Evolutionary conservation across 2,329 filamentous ascomycete genomes (phyloP).

Genomic region (Truncatella angustata): DNA sequence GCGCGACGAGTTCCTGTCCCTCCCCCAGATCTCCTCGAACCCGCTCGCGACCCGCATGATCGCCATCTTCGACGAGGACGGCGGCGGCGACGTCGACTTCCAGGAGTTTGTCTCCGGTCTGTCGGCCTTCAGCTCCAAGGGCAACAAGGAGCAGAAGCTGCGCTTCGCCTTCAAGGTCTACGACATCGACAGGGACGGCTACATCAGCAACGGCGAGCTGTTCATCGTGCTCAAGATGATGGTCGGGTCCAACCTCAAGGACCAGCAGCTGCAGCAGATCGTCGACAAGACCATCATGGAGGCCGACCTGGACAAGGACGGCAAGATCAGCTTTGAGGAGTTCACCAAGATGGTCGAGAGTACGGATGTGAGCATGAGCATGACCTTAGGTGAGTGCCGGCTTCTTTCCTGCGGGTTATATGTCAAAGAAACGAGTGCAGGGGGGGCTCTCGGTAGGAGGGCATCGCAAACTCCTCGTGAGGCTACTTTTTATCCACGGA

Average conservation of each 20-base stretch:
- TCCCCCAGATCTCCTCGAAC: constrained; percentile 97
- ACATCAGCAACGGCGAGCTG: constrained; percentile 97
- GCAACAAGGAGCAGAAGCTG: constrained; percentile 98
- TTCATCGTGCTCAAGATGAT: constrained; percentile 99
- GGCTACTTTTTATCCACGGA: no score
- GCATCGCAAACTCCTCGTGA: no score
- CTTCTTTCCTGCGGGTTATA: neutral
- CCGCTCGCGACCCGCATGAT: constrained; percentile 98
- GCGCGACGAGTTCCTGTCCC: constrained; percentile 94
- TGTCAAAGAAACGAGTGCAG: no score
- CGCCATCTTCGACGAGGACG: constrained; percentile 98
- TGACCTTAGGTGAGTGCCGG: constrained; percentile 63
- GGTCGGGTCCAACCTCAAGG: constrained; percentile 98
- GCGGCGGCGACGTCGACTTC: constrained; percentile 96
- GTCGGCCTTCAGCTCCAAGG: constrained; percentile 94
- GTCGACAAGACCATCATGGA: constrained; percentile 99
- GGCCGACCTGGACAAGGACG: constrained; percentile 91
- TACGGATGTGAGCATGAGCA: constrained; percentile 75
- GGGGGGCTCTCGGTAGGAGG: no score
- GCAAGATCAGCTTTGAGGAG: constrained; percentile 98
- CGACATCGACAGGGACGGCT: constrained; percentile 97
- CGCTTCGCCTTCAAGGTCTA: constrained; percentile 99
- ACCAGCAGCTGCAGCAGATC: constrained; percentile 98
- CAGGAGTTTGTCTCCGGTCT: constrained; percentile 97
- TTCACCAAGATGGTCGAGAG: constrained; percentile 99